These are phyloP conservation scores for Avena insularis DNA, from an alignment of 176 grass and related monocot species.

Conservation along the genomic window DNA sequence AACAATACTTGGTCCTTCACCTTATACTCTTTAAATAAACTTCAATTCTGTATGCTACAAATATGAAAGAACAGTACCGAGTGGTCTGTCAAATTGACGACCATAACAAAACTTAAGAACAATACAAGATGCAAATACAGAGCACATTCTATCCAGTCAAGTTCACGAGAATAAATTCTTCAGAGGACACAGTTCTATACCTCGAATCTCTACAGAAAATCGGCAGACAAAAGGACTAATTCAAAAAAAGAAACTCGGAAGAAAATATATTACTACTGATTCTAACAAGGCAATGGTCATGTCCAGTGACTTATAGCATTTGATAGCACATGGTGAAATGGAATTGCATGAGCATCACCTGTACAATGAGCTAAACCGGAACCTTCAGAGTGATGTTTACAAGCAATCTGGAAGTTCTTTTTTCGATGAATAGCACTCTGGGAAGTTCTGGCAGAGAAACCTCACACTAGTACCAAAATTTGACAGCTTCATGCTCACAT, in stretches of 20 bases:
- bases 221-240: not conserved
- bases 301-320: not conserved
- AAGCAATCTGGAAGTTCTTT: not conserved
- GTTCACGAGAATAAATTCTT: not conserved
- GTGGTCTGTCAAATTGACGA: not conserved
- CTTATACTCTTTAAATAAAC: too few species aligned
- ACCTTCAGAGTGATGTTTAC: not conserved
- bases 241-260: not conserved
- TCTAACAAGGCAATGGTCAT: not conserved
- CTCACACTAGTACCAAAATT: not conserved
- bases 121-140: not conserved
- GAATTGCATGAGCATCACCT: not conserved
- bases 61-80: too few species aligned
- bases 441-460: not conserved
- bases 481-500: not conserved
- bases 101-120: not conserved
- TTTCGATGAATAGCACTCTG: not conserved
- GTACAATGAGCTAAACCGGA: conserved; percentile 12
- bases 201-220: not conserved
- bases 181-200: not conserved
- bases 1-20: too few species aligned
- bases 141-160: not conserved
- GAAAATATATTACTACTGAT: not conserved
- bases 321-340: not conserved
- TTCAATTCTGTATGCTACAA: too few species aligned